phyloP scores from a whole-genome alignment of 2,329 filamentous ascomycete species.

The Epichloe sibirici region DNA sequence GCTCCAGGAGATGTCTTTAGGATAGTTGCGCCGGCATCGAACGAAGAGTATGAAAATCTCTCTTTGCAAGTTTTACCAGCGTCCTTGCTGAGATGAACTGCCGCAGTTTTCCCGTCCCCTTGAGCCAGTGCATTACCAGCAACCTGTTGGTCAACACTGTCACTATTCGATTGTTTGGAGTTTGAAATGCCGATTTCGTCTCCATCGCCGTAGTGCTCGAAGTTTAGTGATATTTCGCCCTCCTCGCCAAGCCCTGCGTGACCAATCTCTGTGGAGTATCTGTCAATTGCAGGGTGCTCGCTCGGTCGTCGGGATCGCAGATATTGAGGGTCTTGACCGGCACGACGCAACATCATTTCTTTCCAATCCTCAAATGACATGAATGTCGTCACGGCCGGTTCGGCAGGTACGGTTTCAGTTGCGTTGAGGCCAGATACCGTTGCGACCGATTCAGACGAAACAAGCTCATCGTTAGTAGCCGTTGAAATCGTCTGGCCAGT shows the following conservation, averaged over 20 bases:
- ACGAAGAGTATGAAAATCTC: constrained; percentile 92
- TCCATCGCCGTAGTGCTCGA: constrained; percentile 26
- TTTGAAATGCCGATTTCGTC: constrained; percentile 4
- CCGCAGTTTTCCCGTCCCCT: constrained; percentile 37
- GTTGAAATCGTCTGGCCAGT: not conserved
- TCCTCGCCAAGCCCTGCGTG: constrained; percentile 78
- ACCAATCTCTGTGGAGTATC: constrained; percentile 48
- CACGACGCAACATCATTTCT: constrained; percentile 76
- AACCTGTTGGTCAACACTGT: constrained; percentile 11
- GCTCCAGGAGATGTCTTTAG: constrained; percentile 79
- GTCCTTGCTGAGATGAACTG: constrained; percentile 66
- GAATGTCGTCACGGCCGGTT: constrained; percentile 40
- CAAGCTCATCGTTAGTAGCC: not conserved
- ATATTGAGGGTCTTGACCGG: constrained; percentile 60
- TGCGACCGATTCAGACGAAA: not conserved
- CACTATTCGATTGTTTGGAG: constrained; percentile 8
- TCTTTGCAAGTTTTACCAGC: constrained; percentile 97
- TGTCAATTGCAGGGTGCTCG: constrained; percentile 34
- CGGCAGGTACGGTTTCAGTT: constrained; percentile 4
- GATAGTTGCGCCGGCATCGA: constrained; percentile 89
- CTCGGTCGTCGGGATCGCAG: constrained; percentile 49
- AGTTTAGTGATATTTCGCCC: constrained; percentile 59
- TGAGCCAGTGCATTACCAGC: constrained; percentile 28
- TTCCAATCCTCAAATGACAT: constrained; percentile 99
- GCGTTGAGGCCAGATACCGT: not conserved